Conservation (phyloP, 2,329 filamentous ascomycete genomes). For the Xenosphaeropsis pyriputrescens region DNA sequence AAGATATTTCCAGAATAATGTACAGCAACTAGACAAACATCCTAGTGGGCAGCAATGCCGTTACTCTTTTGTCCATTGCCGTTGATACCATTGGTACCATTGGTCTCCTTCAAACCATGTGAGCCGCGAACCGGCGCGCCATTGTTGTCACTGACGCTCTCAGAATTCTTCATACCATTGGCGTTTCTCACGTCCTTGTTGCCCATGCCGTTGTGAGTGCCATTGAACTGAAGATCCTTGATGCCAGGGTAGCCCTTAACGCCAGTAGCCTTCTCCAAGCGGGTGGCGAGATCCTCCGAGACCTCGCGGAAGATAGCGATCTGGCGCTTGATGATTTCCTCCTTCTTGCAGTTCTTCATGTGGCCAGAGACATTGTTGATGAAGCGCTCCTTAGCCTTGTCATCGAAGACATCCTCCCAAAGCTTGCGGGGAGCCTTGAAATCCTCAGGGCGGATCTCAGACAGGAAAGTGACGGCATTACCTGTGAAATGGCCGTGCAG, state of each 20-base stretch:
- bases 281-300: constrained; percentile 36
- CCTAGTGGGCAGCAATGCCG: too few relatives aligned
- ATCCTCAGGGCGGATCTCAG: constrained; percentile 22
- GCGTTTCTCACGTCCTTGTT: constrained; percentile 28
- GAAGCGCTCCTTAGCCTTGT: constrained; percentile 39
- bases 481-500: constrained; percentile 23
- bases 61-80: too few relatives aligned
- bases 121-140: constrained; percentile 23
- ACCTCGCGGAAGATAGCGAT: constrained; percentile 53
- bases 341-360: constrained; percentile 39
- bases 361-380: constrained; percentile 45
- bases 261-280: constrained; percentile 47
- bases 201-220: constrained; percentile 45
- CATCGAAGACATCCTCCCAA: constrained; percentile 48
- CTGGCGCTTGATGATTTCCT: constrained; percentile 48
- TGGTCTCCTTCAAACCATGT: too few relatives aligned
- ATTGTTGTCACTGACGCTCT: constrained; percentile 24
- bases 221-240: constrained; percentile 37
- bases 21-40: too few relatives aligned
- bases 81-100: too few relatives aligned
- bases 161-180: constrained; percentile 29
- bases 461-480: constrained; percentile 22
- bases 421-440: constrained; percentile 35
- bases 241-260: constrained; percentile 46
- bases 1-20: too few relatives aligned